phyloP scores from a whole-genome alignment of 108 stramenopile genomes.

The Nitzschia inconspicua region DNA sequence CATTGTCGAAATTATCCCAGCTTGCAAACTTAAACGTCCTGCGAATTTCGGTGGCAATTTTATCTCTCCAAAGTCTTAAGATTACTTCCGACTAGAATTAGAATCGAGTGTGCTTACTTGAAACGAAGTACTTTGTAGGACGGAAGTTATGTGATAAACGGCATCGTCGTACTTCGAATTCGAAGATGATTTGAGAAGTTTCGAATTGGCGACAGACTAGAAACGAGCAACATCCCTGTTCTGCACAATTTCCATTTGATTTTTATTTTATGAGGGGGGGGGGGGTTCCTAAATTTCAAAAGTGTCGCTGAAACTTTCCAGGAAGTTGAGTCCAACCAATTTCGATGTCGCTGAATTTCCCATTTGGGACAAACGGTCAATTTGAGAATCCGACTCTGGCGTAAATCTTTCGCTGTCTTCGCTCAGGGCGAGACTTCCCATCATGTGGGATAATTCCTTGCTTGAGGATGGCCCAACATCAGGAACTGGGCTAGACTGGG shows the following conservation, averaged over 20 bases:
- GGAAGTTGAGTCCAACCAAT: slow-evolving; percentile 13
- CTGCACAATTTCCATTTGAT: neutral
- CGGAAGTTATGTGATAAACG: slow-evolving; percentile 7
- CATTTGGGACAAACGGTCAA: slow-evolving; percentile 6
- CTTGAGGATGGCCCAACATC: neutral
- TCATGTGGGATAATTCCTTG: slow-evolving; percentile 14
- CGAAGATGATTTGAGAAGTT: neutral
- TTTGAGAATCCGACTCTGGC: too few species aligned
- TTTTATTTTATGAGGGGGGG: too few species aligned
- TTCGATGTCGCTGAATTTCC: slow-evolving; percentile 10
- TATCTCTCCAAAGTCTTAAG: too few species aligned
- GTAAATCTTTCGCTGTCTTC: slow-evolving; percentile 30
- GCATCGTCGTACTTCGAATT: slow-evolving; percentile 10
- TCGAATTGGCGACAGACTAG: neutral
- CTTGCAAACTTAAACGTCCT: slow-evolving; percentile 13
- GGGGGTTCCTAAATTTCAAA: slow-evolving; percentile 4
- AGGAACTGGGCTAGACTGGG: neutral
- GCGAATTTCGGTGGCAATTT: slow-evolving; percentile 7
- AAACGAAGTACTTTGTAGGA: slow-evolving; percentile 21
- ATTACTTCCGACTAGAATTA: too few species aligned
- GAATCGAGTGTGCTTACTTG: too few species aligned
- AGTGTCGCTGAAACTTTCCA: slow-evolving; percentile 1
- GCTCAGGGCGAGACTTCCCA: slow-evolving; percentile 40
- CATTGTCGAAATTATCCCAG: neutral
- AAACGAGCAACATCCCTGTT: neutral